phyloP scores from a whole-genome alignment of 2,329 filamentous ascomycete species.

The Botrytis pseudocinerea region DNA sequence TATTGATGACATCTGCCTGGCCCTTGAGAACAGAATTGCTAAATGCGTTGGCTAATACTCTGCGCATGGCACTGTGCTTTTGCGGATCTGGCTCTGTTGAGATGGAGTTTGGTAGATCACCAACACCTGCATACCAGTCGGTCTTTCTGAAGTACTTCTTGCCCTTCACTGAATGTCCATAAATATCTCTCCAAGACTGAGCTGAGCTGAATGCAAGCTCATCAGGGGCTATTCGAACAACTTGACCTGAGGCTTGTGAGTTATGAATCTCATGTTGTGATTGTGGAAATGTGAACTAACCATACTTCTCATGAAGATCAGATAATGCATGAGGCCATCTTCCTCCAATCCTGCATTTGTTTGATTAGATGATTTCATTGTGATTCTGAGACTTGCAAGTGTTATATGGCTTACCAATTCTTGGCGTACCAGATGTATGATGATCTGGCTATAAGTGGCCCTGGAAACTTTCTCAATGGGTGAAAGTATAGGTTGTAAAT shows the following conservation, averaged over 20 bases:
- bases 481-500: conserved; percentile 22
- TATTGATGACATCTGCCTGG: conserved; percentile 13
- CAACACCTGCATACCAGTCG: conserved; percentile 19
- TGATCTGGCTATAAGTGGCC: conserved; percentile 11
- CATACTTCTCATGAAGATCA: conserved; percentile 12
- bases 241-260: neutral
- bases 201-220: conserved; percentile 19
- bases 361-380: neutral
- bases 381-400: neutral
- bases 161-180: conserved; percentile 14
- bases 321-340: conserved; percentile 8
- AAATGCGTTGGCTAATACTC: conserved; percentile 14
- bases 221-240: conserved; percentile 5
- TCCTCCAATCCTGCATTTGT: neutral
- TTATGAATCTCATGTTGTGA: neutral
- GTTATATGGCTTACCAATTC: neutral
- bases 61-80: conserved; percentile 13
- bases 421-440: conserved; percentile 22
- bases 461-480: conserved; percentile 21
- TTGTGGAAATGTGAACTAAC: neutral
- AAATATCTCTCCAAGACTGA: conserved; percentile 17
- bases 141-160: conserved; percentile 20
- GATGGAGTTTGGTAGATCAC: conserved; percentile 13
- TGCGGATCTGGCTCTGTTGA: conserved; percentile 12
- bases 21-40: conserved; percentile 16